phyloP scores from a whole-genome alignment of 192 early-diverging fungal genomes.

The Linnemannia exigua region DNA sequence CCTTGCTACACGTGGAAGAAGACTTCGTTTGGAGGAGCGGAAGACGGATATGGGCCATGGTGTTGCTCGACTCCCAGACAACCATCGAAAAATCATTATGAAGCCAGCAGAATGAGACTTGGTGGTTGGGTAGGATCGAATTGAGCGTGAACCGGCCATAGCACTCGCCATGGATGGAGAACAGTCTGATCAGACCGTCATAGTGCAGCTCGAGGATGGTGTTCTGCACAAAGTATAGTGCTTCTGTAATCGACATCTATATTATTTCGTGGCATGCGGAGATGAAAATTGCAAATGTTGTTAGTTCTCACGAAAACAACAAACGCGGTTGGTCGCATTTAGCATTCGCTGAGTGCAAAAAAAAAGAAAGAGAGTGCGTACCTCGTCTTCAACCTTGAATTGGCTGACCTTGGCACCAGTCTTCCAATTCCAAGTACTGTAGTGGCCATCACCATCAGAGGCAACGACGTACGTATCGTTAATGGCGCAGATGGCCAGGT shows the following conservation, averaged over 20 bases:
- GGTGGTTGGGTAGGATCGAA: slow-evolving; percentile 45
- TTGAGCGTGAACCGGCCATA: slow-evolving; percentile 50
- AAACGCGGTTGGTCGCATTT: neutral
- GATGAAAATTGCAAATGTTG: neutral
- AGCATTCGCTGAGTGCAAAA: too few species aligned
- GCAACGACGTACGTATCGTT: slow-evolving; percentile 35
- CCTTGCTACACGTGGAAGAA: neutral
- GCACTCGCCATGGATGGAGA: slow-evolving; percentile 51
- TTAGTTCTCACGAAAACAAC: neutral
- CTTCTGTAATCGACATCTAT: slow-evolving; percentile 43
- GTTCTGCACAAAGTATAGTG: slow-evolving; percentile 43
- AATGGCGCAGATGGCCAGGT: slow-evolving; percentile 51
- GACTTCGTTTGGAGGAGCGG: slow-evolving; percentile 32
- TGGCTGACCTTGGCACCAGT: slow-evolving; percentile 42
- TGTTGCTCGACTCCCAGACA: slow-evolving; percentile 53
- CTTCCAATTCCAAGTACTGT: slow-evolving; percentile 49
- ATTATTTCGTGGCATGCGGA: neutral
- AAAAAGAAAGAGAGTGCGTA: neutral
- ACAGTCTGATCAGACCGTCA: slow-evolving; percentile 44
- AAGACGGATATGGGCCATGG: slow-evolving; percentile 53
- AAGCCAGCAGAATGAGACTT: slow-evolving; percentile 55
- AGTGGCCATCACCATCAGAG: slow-evolving; percentile 42
- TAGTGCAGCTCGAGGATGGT: slow-evolving; percentile 53
- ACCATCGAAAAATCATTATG: slow-evolving; percentile 56
- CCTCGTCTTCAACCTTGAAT: slow-evolving; percentile 44